Percentiles rank a stretch among this genome's conserved stretches.
Conservation (phyloP, 805 yeast genomes). For the Candida maltosa region DNA sequence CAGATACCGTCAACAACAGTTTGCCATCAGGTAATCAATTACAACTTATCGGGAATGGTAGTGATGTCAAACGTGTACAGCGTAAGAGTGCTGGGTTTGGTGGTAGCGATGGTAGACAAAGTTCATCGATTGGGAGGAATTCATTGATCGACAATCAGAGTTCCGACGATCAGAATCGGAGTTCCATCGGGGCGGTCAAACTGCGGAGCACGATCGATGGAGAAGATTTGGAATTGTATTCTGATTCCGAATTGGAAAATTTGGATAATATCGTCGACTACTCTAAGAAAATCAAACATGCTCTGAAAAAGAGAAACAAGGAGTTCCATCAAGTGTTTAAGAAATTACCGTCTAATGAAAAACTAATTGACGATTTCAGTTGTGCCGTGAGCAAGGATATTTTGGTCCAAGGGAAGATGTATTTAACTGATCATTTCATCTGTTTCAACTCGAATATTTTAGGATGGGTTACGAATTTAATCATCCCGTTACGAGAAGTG, state of each 20-base stretch:
- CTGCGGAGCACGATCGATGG: slow-evolving; percentile 5
- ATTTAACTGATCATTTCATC: slow-evolving; percentile 51
- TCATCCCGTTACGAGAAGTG: slow-evolving; percentile 59
- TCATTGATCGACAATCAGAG: slow-evolving; percentile 2
- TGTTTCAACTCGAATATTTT: slow-evolving; percentile 66
- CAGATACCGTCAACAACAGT: slow-evolving; percentile 15
- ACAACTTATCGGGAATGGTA: slow-evolving; percentile 3
- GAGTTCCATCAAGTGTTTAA: slow-evolving; percentile 62
- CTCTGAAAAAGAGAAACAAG: slow-evolving; percentile 50
- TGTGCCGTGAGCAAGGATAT: slow-evolving; percentile 69
- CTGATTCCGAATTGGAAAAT: slow-evolving; percentile 14
- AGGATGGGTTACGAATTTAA: slow-evolving; percentile 61
- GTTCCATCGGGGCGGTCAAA: slow-evolving; percentile 2
- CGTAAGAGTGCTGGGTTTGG: slow-evolving; percentile 17
- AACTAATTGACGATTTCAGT: slow-evolving; percentile 56
- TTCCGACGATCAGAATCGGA: slow-evolving; percentile 3
- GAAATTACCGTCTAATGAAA: slow-evolving; percentile 47
- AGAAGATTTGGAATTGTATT: slow-evolving; percentile 9
- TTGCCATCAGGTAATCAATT: slow-evolving; percentile 15
- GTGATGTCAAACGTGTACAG: slow-evolving; percentile 17
- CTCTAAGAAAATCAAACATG: slow-evolving; percentile 21
- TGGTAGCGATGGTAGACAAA: slow-evolving; percentile 1
- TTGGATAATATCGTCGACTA: slow-evolving; percentile 13
- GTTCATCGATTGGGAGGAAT: slow-evolving; percentile 3
- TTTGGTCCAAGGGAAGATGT: slow-evolving; percentile 63